Evolutionary conservation across 495 filamentous ascomycete species (phyloP), one percentile per base, ranked within the genome.

Genomic region (Rostrohypoxylon terebratum): DNA sequence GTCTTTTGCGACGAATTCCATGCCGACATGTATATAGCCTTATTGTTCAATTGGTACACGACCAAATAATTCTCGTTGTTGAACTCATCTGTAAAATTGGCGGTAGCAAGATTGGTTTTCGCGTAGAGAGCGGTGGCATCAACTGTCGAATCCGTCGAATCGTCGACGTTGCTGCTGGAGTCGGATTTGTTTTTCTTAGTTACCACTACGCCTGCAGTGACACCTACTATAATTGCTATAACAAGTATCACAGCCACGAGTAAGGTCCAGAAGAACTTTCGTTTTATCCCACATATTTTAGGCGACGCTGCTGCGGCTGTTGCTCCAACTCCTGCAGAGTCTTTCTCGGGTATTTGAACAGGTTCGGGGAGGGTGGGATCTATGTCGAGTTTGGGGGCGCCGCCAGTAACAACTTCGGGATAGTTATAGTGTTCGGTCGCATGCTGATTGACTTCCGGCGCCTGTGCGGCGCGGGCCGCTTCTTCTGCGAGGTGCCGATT

Each of bases 11-110:
- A 74, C 34, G 76, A 70, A 51, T 76, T 78, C 71, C 70, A 78
- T 10, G 76, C 63, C 0, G 76, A 78, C 9, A 78, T 18, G 18
- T 71, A 66, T 11, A 78, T 68, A 7, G 71, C 72, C 9, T 54
- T 68, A n/a, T 76, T 75, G 33, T 71, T 76, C 58, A 78, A 54
- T 55, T 78, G 76, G 66, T 76, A 78, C 6, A 45, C 66, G 3
- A 78, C 40, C 28, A 78, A 33, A 38, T 68, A 75, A 20, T 74
- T 78, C 8, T 74, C 68, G 36, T 76, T 50, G 28, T 71, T 71
- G 3, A 70, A 59, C n/a, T 45, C 50, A 28, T 78, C 76, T 0
- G 71, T 76, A 63, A 78, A 78, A 57, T 76, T 76, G 36, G 68
- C 69, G 4, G 76, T 74, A 20, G 76, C 76, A 13, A 78, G 66